phyloP scores from a whole-genome alignment of 352 stramenopile species.

The Phytophthora podocarpi region DNA sequence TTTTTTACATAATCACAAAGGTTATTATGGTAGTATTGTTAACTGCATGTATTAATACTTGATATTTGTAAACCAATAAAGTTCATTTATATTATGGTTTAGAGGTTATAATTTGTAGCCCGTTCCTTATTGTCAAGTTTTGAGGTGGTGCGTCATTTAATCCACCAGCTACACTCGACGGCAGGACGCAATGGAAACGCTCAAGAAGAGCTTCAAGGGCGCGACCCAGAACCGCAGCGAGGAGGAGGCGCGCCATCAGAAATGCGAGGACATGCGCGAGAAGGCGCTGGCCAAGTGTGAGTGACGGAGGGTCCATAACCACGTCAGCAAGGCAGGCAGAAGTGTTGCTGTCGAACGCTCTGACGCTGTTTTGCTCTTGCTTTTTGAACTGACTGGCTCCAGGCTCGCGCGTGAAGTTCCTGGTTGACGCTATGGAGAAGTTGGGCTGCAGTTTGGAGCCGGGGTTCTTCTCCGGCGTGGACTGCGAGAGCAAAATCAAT shows the following conservation, averaged over 20 bases:
- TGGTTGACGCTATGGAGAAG: slow-evolving; percentile 86
- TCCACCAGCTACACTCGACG: too few species aligned
- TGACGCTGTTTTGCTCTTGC: slow-evolving; percentile 4
- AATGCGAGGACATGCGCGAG: slow-evolving; percentile 76
- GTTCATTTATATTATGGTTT: too few species aligned
- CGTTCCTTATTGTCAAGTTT: too few species aligned
- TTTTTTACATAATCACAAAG: too few species aligned
- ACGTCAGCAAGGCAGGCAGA: too few species aligned
- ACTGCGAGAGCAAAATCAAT: slow-evolving; percentile 88
- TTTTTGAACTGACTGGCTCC: neutral
- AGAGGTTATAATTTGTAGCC: too few species aligned
- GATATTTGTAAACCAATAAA: too few species aligned
- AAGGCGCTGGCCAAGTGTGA: slow-evolving; percentile 72
- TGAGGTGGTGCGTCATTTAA: too few species aligned
- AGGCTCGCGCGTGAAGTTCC: slow-evolving; percentile 83
- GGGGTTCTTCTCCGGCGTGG: slow-evolving; percentile 80
- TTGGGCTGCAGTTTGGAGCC: slow-evolving; percentile 82
- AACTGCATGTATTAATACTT: too few species aligned
- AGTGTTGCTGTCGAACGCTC: too few species aligned
- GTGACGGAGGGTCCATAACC: too few species aligned
- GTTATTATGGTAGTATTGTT: neutral
- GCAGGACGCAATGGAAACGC: slow-evolving; percentile 60
- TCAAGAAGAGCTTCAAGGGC: slow-evolving; percentile 67
- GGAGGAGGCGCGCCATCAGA: slow-evolving; percentile 48
- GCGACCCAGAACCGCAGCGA: slow-evolving; percentile 39